Evolutionary conservation across 805 yeast species (phyloP), one percentile per base, ranked within the genome.

Genomic region (Teunomyces aglyptinius): DNA sequence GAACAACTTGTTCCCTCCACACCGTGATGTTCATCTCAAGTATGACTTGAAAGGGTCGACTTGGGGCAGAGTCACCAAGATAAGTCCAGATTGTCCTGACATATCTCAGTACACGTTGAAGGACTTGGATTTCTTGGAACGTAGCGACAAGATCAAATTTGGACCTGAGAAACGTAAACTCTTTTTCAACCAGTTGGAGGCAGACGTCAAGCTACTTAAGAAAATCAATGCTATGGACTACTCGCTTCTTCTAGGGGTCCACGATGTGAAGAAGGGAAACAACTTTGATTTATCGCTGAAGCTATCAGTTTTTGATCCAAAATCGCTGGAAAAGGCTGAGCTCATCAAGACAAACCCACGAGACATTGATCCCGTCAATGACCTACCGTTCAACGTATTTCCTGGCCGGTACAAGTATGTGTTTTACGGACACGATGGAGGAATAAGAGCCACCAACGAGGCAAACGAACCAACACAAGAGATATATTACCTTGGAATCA

Each of bases 1-100:
- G 99, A 94, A 94, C 72, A 94, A 94, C 60, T 76, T 94, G 41
- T 94, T 95, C 68, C 98, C 99, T 0, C 96, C 97, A 5, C 89
- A 88, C 59, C 75, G 90, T 41, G 94, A 87, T 51, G 83, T 92
- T 46, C 96, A 90, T 63, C 70, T 78, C 35, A 87, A 90, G 35
- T 94, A 81, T 65, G 99, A 94, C 63, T 76, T 94, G 63, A 94
- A 94, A 63, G 99, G 99, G 1, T 89, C 97, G 0, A 81, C 95
- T 0, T 77, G 86, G 73, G 97, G 97, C 2, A 75, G 96, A 54
- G 68, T 65, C 51, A 89, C 85, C 0, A 63, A 67, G 47, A 58
- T 70, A 4, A 60, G 54, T 44, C 64, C 59, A 8, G 51, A 57
- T 46, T 53, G 50, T 10, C 55, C 57, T 6, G 62, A 57, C 20